Conservation (phyloP, 345 rosid genomes). For the Alliaria petiolata region DNA sequence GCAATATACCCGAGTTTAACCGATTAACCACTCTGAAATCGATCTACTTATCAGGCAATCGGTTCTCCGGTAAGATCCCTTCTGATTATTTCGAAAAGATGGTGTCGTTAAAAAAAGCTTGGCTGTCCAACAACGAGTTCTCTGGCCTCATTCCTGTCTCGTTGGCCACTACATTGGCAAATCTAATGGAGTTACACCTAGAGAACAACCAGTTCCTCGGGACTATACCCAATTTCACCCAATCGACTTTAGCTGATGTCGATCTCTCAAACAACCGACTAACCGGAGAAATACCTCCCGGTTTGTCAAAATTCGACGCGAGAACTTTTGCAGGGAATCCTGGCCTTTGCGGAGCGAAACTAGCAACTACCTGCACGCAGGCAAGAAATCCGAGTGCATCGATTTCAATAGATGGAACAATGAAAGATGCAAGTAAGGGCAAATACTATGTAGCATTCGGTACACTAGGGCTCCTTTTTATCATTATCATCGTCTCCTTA, state of each 20-base stretch:
- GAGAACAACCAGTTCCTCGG: conserved; percentile 64
- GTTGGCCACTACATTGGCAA: conserved; percentile 32
- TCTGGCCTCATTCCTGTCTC: conserved; percentile 62
- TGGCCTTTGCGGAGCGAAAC: conserved; percentile 48
- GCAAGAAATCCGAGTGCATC: background rate
- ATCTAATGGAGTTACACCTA: conserved; percentile 52
- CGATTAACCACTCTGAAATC: conserved; percentile 49
- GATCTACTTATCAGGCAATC: conserved; percentile 53
- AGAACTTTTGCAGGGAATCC: conserved; percentile 51
- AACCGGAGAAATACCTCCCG: conserved; percentile 57
- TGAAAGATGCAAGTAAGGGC: conserved; percentile 12
- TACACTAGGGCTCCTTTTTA: conserved; percentile 36
- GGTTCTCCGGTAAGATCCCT: conserved; percentile 63
- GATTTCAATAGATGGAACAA: background rate
- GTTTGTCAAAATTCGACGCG: conserved; percentile 40
- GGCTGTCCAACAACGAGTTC: conserved; percentile 61
- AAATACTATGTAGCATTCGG: conserved; percentile 34
- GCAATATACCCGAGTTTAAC: conserved; percentile 54
- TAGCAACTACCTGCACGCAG: conserved; percentile 37
- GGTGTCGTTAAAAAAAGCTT: conserved; percentile 51
- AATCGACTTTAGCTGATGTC: conserved; percentile 34
- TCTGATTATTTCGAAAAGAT: conserved; percentile 44
- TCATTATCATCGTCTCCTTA: conserved; percentile 25
- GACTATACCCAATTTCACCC: conserved; percentile 45
- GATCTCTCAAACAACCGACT: conserved; percentile 59